Percentiles rank a stretch among this genome's conserved stretches.
phyloP scores from a whole-genome alignment of 345 rosid species.

The Eucalyptus cladocalyx region DNA sequence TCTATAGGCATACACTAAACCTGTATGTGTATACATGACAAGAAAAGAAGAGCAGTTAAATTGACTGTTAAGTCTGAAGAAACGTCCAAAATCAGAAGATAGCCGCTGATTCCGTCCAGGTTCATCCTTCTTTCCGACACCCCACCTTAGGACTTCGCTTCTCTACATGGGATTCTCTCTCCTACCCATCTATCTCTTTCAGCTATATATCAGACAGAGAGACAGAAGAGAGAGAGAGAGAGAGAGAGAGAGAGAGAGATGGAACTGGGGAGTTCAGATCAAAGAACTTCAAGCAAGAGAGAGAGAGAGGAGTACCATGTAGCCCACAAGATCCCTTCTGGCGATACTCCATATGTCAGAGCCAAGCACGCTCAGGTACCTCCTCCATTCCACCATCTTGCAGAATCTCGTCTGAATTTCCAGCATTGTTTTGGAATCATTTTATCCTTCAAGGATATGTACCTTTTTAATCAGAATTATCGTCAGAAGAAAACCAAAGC shows the following conservation, averaged over 20 bases:
- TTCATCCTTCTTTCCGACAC: background rate
- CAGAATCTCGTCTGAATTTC: background rate
- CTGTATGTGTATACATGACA: background rate
- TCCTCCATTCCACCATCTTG: background rate
- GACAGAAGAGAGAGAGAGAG: background rate
- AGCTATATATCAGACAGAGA: background rate
- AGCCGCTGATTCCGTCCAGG: background rate
- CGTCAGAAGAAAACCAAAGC: background rate
- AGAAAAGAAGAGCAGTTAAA: background rate
- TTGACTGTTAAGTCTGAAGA: background rate
- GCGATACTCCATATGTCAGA: constrained; percentile 77
- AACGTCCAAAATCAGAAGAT: background rate
- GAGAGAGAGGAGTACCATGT: constrained; percentile 43
- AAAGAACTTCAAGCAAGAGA: background rate
- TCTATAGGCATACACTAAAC: background rate
- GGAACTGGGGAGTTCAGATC: constrained; percentile 14
- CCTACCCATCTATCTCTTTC: background rate
- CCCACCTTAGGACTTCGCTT: background rate
- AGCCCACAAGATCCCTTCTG: constrained; percentile 66
- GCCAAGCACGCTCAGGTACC: constrained; percentile 89
- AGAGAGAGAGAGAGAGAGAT: background rate
- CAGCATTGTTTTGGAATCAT: background rate
- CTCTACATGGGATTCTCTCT: background rate
- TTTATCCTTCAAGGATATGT: background rate
- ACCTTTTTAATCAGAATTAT: background rate